phyloP scores from a whole-genome alignment of 225 moss, liverwort and hornwort genomes.

The Polytrichum formosum region DNA sequence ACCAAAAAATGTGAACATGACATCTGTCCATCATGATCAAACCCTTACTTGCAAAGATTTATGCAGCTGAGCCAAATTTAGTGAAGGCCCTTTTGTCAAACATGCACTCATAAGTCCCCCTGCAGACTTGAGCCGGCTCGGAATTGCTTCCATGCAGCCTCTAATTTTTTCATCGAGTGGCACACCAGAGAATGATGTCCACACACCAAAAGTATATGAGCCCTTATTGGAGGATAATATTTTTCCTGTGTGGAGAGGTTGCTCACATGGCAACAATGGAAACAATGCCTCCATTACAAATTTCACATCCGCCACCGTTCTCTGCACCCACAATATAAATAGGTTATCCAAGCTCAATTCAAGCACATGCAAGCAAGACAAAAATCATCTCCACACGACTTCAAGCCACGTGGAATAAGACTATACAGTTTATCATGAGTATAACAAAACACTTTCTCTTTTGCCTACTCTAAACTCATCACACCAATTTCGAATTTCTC shows the following conservation, averaged over 20 bases:
- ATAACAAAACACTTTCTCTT: too few relatives aligned
- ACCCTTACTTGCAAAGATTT: slow-evolving; percentile 58
- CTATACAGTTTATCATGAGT: too few relatives aligned
- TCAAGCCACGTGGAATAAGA: too few relatives aligned
- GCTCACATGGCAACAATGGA: slow-evolving; percentile 21
- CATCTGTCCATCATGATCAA: background rate
- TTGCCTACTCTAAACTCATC: too few relatives aligned
- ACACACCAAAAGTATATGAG: slow-evolving; percentile 47
- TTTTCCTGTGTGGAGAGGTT: background rate
- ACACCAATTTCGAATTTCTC: too few relatives aligned
- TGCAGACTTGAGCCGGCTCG: slow-evolving; percentile 35
- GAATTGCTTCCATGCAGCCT: slow-evolving; percentile 53
- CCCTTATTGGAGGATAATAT: too few relatives aligned
- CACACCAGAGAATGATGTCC: slow-evolving; percentile 62
- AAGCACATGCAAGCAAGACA: too few relatives aligned
- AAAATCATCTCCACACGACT: too few relatives aligned
- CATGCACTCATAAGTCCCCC: slow-evolving; percentile 23
- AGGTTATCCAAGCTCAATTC: too few relatives aligned
- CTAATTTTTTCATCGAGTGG: slow-evolving; percentile 60
- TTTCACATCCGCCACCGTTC: slow-evolving; percentile 55
- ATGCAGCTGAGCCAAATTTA: slow-evolving; percentile 48
- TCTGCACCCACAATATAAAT: slow-evolving; percentile 33
- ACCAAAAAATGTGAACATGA: too few relatives aligned
- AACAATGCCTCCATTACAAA: slow-evolving; percentile 54
- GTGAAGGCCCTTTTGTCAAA: slow-evolving; percentile 42